Base-by-base conservation (phyloP, 305 asterid genomes). In the Solanum hybrid region DNA sequence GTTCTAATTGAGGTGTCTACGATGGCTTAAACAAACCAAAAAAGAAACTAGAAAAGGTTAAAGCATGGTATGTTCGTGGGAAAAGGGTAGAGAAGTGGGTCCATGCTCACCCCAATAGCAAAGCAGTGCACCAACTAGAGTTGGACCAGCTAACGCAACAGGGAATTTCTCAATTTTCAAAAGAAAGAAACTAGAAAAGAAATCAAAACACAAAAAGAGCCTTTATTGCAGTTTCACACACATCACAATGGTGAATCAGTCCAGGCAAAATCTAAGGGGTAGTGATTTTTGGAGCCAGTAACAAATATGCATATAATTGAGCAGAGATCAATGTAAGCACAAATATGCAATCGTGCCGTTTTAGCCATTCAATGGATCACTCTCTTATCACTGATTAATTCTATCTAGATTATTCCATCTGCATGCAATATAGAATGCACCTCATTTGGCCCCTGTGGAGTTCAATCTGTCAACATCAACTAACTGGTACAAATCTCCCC, bases 401-500 rank as follows among this genome's bases (percentile, higher is more conserved):
- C 76, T 29, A 57, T 31, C 76, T 29, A 57, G 77, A 85, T 85
- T 57, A 85, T 85, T 57, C 65, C 88, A 57, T 57, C 34, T 29
- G 4, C 22, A 24, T 85, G 45, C 77, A 31, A 34, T 10, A 57
- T 31, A 17, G 77, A 85, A 61, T 79, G 72, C 84, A 73, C 90
- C 68, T 80, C 87, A 70, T 26, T 78, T 61, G 76, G 73, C 81
- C 68, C 79, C 45, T 38, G 85, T 73, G 38, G 93, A 90, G 88
- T 92, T 89, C 89, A 94, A 93, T 90, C 98, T 94, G 89, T 93
- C 92, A 91, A 97, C 92, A 92, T 97, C 99, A 37, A 97, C 95
- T 86, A 97, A 93, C 92, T 95, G 96, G 93, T 97, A 97, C 78
- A 97, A 96, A 90, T 96, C 99, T 38, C 98, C 99, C 32, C 99